A percentile compares a stretch with the other conserved stretches of the same genome.
These are phyloP conservation scores for Allomyces arbusculus DNA, from an alignment of 192 early-diverging fungal genomes.

Conservation along the genomic window DNA sequence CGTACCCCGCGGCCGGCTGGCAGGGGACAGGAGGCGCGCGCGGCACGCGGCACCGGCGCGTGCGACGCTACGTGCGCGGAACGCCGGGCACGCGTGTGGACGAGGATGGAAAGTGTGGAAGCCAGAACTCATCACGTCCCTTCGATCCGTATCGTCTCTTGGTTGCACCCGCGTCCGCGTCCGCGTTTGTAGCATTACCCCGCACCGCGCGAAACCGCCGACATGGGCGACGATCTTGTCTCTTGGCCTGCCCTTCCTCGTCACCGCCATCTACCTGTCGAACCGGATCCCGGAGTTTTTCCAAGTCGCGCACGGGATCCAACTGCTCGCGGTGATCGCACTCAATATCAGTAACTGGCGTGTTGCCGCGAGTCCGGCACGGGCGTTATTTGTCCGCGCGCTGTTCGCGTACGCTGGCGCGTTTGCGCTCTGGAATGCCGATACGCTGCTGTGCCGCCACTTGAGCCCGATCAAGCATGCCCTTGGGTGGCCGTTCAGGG, in stretches of 20 bases:
- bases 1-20: constrained; percentile 2
- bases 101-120: too few species aligned
- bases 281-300: constrained; percentile 2
- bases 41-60: too few species aligned
- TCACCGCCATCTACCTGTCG: constrained; percentile 14
- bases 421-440: constrained; percentile 18
- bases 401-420: constrained; percentile 4
- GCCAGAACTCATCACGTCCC: too few species aligned
- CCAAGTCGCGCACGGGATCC: neutral
- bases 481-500: constrained; percentile 17
- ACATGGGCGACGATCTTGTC: too few species aligned
- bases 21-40: too few species aligned
- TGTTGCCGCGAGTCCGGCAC: neutral
- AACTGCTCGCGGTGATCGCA: neutral
- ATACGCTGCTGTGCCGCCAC: constrained; percentile 16
- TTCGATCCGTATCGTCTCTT: constrained; percentile 1
- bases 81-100: too few species aligned
- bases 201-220: too few species aligned
- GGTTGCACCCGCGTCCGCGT: too few species aligned
- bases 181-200: too few species aligned
- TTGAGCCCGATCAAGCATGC: constrained; percentile 4
- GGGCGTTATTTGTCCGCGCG: neutral
- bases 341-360: neutral
- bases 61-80: too few species aligned
- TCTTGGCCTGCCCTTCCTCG: constrained; percentile 2